A percentile compares a stretch with the other conserved stretches of the same genome.
These are phyloP conservation scores for Aspergillus melleus DNA, from an alignment of 2,329 filamentous ascomycete species.

Conservation along the genomic window DNA sequence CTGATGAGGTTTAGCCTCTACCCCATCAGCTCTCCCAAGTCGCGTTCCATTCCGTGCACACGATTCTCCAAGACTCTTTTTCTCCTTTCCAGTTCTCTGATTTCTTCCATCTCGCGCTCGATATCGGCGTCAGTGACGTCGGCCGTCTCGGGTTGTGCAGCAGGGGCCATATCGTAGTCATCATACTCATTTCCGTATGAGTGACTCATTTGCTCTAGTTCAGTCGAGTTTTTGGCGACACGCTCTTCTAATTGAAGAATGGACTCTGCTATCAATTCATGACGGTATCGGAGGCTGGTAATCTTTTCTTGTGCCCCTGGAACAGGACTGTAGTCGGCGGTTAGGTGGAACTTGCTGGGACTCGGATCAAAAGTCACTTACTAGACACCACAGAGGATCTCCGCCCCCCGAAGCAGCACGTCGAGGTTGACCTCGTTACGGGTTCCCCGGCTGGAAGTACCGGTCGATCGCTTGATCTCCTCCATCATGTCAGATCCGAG, in stretches of 20 bases:
- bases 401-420: conserved; percentile 77
- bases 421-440: conserved; percentile 81
- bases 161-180: conserved; percentile 48
- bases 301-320: conserved; percentile 78
- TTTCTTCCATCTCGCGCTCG: conserved; percentile 52
- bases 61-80: conserved; percentile 63
- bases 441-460: conserved; percentile 52
- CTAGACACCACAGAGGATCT: conserved; percentile 89
- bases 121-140: conserved; percentile 46
- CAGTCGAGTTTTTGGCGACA: conserved; percentile 72
- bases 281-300: conserved; percentile 66
- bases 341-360: conserved; percentile 4
- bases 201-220: conserved; percentile 70
- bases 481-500: conserved; percentile 84
- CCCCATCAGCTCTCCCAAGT: conserved; percentile 62
- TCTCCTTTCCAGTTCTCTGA: conserved; percentile 62
- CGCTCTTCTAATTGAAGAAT: conserved; percentile 77
- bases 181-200: conserved; percentile 58
- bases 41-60: conserved; percentile 67
- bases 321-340: conserved; percentile 57
- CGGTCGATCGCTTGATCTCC: conserved; percentile 65
- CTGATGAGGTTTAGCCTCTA: conserved; percentile 30
- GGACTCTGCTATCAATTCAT: conserved; percentile 70
- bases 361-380: conserved; percentile 36
- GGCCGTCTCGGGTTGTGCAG: conserved; percentile 20